Base-by-base conservation (phyloP, 441 rosid species). In the Gossypium aridum region DNA sequence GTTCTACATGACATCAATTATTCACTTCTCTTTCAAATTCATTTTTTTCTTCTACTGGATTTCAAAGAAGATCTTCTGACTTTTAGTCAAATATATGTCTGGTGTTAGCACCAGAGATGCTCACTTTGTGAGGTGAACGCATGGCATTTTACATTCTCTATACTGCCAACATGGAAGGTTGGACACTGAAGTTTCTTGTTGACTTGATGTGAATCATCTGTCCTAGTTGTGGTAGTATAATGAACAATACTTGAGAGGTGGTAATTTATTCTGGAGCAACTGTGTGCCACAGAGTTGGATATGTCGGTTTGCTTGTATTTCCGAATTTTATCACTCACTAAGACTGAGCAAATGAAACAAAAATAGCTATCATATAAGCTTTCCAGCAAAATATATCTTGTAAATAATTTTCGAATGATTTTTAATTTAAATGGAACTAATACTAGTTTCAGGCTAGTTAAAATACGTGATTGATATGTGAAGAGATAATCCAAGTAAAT, bases 171-270 rank as follows among this genome's bases (percentile, higher is more conserved):
- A 34, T 53, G 26, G 70, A 57, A 19, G 3, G 59, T 1, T 39
- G 59, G 14, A 63, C 25, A 23, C 37, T 23, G 49, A 71, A 64
- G 8, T 70, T 76, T 61, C 74, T 72, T 34, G 34, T 65, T 12
- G 39, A 31, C 49, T 76, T 79, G 43, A 37, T 62, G 19, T 59
- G 70, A 53, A 56, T 43, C 31, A 47, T 67, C 17, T 22, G n/a
- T 25, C 22, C 26, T 17, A 20, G 12, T 39, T 43, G 9, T 37
- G 25, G 1, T 19, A 9, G 9, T 34, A 5, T 43, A 65, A 65
- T 20, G 17, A 20, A 20, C 28, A 43, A 61, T 63, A 34, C 19
- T 62, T 62, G 68, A 34, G 55, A 20, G 20, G n/a, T 26, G 31
- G 63, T 53, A 19, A 20, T 20, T 57, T 39, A 25, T 63, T 37